Base-by-base conservation (phyloP, 2,329 filamentous ascomycete species). In the Atkinsonella hypoxylon region DNA sequence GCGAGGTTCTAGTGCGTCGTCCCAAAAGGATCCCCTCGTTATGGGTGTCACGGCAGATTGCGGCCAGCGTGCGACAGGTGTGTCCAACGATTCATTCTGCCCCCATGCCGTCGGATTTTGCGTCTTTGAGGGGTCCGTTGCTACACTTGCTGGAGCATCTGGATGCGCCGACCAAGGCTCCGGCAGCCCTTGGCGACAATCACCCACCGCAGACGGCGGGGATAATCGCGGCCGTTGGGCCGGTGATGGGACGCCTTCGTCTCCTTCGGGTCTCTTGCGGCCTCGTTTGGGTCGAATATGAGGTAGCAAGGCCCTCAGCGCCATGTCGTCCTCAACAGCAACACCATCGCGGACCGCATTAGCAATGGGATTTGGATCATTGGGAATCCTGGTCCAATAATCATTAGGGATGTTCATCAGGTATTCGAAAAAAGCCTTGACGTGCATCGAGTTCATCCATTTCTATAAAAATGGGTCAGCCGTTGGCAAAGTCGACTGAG, bases 381-480 rank as follows among this genome's bases (percentile, higher is more conserved):
- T 70, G 0, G 89, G 89, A 22, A 95, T 77, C 36, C 88, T 79
- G 15, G 78, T 82, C 72, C 85, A 95, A 66, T 96, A 96, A 0
- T 79, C 69, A 65, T 94, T 89, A 26, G 78, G 72, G 56, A 89
- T 89, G 46, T 82, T 81, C 55, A 91, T 75, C 18, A 94, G 79
- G 64, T 89, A 96, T 64, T 95, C 89, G 61, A 95, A 96, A 64
- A 96, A 96, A 11, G 89, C 87, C 72, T 95, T 88, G 48, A 95
- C 82, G 64, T 95, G 90, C 85, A 95, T 91, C 5, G 89, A 90
- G 64, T 89, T 88, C 87, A 96, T 93, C 90, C 90, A 96, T 62
- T 91, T 83, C 87, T 87, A 59, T 13, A 6, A 9, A 45, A 22
- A 7, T 41, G 15, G 45, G 45, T 48, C 38, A 42, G 40, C 32